phyloP scores from a whole-genome alignment of 2,329 filamentous ascomycete genomes.

The Calonectria honghensis region DNA sequence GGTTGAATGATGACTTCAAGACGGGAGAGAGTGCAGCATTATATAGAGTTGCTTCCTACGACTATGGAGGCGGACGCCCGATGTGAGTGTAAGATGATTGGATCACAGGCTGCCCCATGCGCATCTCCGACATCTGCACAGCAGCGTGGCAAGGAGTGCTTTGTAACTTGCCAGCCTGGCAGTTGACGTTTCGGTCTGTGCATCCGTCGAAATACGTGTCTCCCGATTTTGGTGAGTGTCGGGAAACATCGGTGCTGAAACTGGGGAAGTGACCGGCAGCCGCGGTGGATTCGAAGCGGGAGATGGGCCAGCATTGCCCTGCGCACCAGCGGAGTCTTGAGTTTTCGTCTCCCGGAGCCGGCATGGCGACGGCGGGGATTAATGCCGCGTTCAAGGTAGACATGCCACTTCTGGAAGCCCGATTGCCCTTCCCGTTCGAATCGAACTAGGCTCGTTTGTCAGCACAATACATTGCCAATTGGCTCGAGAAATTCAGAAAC shows the following conservation, averaged over 20 bases:
- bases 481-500: not conserved
- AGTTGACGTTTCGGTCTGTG: not conserved
- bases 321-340: not conserved
- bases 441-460: not conserved
- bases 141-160: not conserved
- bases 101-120: not conserved
- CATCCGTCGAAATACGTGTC: slow-evolving; percentile 1
- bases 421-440: not conserved
- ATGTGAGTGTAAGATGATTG: slow-evolving; percentile 16
- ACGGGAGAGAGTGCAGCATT: not conserved
- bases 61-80: not conserved
- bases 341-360: not conserved
- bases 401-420: not conserved
- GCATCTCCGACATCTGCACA: not conserved
- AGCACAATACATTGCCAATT: not conserved
- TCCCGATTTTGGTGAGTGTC: not conserved
- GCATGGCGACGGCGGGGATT: slow-evolving; percentile 1
- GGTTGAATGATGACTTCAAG: slow-evolving; percentile 6
- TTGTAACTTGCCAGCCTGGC: slow-evolving; percentile 2
- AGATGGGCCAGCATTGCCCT: not conserved
- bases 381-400: not conserved
- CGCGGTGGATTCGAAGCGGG: not conserved
- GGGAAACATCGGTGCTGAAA: not conserved
- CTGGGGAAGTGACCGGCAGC: not conserved
- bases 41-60: not conserved